phyloP scores from a whole-genome alignment of 106 monocot genomes.

The Dioscorea zingiberensis region DNA sequence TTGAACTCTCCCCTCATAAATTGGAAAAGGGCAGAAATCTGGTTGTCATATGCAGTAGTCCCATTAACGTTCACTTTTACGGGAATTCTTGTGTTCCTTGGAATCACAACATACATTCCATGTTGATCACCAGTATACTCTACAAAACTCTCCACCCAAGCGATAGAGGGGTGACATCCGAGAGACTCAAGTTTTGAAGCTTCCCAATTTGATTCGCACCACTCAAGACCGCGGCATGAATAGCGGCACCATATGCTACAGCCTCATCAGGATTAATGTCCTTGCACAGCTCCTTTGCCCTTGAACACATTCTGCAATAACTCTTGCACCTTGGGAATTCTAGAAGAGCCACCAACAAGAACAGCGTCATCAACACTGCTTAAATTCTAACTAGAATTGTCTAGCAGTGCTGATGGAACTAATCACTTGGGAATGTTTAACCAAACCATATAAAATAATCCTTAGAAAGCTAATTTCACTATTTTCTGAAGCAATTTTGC shows the following conservation, averaged over 20 bases:
- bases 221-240: conserved; percentile 40
- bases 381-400: conserved; percentile 20
- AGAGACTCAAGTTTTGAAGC: conserved; percentile 37
- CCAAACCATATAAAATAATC: no score
- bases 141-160: conserved; percentile 33
- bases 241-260: conserved; percentile 36
- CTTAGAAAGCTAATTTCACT: no score
- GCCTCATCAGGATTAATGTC: conserved; percentile 41
- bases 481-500: no score
- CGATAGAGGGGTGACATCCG: conserved; percentile 39
- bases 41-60: conserved; percentile 36
- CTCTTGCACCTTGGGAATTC: conserved; percentile 35
- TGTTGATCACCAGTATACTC: no score
- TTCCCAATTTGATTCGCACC: conserved; percentile 56
- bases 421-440: no score
- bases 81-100: conserved; percentile 34
- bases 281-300: conserved; percentile 50
- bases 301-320: conserved; percentile 24
- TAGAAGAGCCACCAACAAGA: conserved; percentile 25
- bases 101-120: conserved; percentile 37
- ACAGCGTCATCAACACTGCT: conserved; percentile 24
- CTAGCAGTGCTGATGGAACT: no score
- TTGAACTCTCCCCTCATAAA: conserved; percentile 41
- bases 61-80: conserved; percentile 34
- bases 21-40: conserved; percentile 32